A percentile compares a stretch with the other conserved stretches of the same genome.
phyloP scores from a whole-genome alignment of 257 asterid genomes.

The Leptodermis oblonga region DNA sequence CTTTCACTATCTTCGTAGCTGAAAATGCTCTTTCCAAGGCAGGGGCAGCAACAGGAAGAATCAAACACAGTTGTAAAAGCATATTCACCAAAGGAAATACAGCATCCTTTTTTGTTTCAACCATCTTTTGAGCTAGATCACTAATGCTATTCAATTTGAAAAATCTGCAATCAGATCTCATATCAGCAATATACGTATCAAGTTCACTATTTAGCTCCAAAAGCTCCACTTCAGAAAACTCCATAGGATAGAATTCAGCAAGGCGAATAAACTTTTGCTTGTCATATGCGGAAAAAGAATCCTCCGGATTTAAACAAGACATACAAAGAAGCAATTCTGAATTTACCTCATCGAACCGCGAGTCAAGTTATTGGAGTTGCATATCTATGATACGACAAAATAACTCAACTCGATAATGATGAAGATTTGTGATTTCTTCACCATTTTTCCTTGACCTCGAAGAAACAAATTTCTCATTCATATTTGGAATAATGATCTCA shows the following conservation, averaged over 20 bases:
- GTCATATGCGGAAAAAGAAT: constrained; percentile 1
- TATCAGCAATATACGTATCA: not conserved
- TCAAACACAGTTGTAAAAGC: constrained; percentile 3
- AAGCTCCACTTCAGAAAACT: constrained; percentile 5
- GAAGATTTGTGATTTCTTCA: constrained; percentile 3
- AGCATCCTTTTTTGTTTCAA: not conserved
- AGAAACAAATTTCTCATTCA: not conserved
- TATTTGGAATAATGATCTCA: not conserved
- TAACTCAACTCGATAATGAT: not conserved
- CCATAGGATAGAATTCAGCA: constrained; percentile 1
- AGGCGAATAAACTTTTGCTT: not conserved
- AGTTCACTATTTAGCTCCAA: not conserved
- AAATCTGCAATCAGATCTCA: not conserved
- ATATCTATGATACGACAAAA: not conserved
- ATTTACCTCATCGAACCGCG: constrained; percentile 2
- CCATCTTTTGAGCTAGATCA: constrained; percentile 7
- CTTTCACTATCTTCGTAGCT: not conserved
- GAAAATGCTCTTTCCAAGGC: not conserved
- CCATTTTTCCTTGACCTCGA: not conserved
- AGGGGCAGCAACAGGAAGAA: constrained; percentile 4
- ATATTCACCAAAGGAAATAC: not conserved
- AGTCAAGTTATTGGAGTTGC: not conserved
- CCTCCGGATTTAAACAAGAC: not conserved
- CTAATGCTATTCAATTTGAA: not conserved
- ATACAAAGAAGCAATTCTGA: constrained; percentile 8